Evolutionary conservation across 139 green algal species (phyloP).

Genomic region (Closterium sp.): DNA sequence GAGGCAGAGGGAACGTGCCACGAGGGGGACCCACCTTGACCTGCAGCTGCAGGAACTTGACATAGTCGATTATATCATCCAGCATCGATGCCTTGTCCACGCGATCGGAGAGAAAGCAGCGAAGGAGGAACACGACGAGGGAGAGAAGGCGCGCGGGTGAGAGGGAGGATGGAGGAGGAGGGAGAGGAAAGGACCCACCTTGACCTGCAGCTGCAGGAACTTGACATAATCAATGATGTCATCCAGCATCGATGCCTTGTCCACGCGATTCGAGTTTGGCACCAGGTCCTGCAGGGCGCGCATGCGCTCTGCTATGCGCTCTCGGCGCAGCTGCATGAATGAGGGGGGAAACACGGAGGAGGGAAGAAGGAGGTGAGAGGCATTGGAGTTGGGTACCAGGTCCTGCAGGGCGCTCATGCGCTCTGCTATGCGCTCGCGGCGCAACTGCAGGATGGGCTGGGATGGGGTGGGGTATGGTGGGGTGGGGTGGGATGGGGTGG

Average conservation of each 20-base stretch:
- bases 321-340: conserved; percentile 33
- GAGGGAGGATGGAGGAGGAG: background rate
- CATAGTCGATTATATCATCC: conserved; percentile 50
- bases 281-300: conserved; percentile 31
- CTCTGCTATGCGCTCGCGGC: conserved; percentile 39
- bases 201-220: conserved; percentile 48
- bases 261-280: conserved; percentile 35
- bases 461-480: too few species aligned
- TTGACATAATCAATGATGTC: conserved; percentile 53
- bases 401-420: conserved; percentile 31
- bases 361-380: too few species aligned
- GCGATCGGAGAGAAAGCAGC: background rate
- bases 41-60: conserved; percentile 35
- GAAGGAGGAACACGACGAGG: too few species aligned
- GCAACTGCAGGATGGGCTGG: conserved; percentile 17
- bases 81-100: conserved; percentile 46
- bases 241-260: conserved; percentile 49
- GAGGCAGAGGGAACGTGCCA: too few species aligned
- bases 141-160: background rate
- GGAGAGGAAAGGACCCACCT: conserved; percentile 1
- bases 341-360: background rate
- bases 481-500: too few species aligned
- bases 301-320: conserved; percentile 45
- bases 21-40: conserved; percentile 21
- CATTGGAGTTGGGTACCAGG: conserved; percentile 27